A percentile compares a stretch with the other conserved stretches of the same genome.
These are phyloP conservation scores for Penicillium ucsense DNA, from an alignment of 495 filamentous ascomycete species.

Conservation along the genomic window DNA sequence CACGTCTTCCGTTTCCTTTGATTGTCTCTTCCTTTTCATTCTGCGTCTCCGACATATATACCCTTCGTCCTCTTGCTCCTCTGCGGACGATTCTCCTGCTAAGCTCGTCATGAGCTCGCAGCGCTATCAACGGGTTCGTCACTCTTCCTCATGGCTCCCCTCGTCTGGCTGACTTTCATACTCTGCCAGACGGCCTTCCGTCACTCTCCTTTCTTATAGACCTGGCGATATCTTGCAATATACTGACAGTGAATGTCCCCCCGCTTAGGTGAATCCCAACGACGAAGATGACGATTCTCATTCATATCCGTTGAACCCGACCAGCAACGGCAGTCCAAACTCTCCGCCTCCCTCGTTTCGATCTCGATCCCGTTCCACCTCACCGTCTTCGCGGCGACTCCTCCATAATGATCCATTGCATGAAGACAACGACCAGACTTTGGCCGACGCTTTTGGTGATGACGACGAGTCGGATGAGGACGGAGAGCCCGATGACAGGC, in stretches of 20 bases:
- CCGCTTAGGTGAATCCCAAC: conserved; percentile 41
- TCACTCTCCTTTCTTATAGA: neutral
- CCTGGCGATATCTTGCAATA: no score
- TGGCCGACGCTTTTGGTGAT: conserved; percentile 83
- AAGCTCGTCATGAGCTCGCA: conserved; percentile 62
- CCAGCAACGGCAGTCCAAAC: conserved; percentile 47
- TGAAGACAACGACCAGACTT: conserved; percentile 57
- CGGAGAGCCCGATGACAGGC: conserved; percentile 67
- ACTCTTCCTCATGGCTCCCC: neutral
- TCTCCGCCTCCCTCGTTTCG: conserved; percentile 94
- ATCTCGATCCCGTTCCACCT: conserved; percentile 76
- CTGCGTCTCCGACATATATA: neutral
- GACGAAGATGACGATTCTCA: conserved; percentile 42
- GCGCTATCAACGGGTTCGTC: conserved; percentile 76
- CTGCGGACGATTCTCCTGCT: conserved; percentile 18
- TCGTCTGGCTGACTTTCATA: conserved; percentile 15
- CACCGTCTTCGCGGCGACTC: conserved; percentile 49
- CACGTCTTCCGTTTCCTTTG: neutral
- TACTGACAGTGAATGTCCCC: neutral
- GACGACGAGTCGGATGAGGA: conserved; percentile 64
- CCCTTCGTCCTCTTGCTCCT: conserved; percentile 10
- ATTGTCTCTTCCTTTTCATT: conserved; percentile 8
- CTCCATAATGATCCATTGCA: conserved; percentile 43
- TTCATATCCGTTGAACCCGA: conserved; percentile 30
- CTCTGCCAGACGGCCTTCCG: conserved; percentile 4